Evolutionary conservation across 23 red algal genomes (phyloP).

Genomic region (Gracilaria caudata): DNA sequence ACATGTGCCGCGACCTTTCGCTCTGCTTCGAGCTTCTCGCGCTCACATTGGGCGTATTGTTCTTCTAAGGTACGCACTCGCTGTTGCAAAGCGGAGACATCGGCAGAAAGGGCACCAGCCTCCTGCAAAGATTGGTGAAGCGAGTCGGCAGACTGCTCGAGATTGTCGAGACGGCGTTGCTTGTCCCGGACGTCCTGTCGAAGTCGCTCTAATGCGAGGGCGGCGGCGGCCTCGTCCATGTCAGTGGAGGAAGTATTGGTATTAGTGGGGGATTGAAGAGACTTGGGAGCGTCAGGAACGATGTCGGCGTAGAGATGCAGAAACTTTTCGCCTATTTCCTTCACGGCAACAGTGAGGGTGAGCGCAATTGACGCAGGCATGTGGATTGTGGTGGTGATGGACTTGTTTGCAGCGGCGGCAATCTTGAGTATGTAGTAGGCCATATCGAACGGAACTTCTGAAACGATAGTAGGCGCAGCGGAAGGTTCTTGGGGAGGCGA

Average conservation of each 20-base stretch:
- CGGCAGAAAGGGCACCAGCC: constrained; percentile 3
- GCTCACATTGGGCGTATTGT: constrained; percentile 26
- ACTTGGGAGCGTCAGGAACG: not conserved
- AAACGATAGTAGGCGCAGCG: not conserved
- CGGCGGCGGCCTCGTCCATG: constrained; percentile 41
- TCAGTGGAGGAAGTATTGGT: constrained; percentile 1
- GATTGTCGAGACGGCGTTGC: constrained; percentile 35
- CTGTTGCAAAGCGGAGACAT: constrained; percentile 49
- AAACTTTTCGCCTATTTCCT: constrained; percentile 63
- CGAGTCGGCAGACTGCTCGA: constrained; percentile 39
- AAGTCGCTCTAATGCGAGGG: constrained; percentile 50
- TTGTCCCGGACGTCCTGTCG: constrained; percentile 38
- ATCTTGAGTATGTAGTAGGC: constrained; percentile 35
- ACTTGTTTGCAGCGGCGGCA: constrained; percentile 5
- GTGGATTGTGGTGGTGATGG: constrained; percentile 15
- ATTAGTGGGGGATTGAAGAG: not conserved
- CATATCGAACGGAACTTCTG: constrained; percentile 43
- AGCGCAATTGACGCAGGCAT: constrained; percentile 24
- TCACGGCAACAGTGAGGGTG: constrained; percentile 40
- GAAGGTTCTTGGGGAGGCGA: not conserved
- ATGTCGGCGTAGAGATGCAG: constrained; percentile 27
- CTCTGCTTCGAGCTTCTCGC: constrained; percentile 44
- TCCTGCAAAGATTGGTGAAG: constrained; percentile 20
- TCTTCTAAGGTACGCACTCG: constrained; percentile 50
- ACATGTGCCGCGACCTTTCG: constrained; percentile 69